Conservation (phyloP, 2,329 filamentous ascomycete species). For the Hymenotorrendiella dingleyae region DNA sequence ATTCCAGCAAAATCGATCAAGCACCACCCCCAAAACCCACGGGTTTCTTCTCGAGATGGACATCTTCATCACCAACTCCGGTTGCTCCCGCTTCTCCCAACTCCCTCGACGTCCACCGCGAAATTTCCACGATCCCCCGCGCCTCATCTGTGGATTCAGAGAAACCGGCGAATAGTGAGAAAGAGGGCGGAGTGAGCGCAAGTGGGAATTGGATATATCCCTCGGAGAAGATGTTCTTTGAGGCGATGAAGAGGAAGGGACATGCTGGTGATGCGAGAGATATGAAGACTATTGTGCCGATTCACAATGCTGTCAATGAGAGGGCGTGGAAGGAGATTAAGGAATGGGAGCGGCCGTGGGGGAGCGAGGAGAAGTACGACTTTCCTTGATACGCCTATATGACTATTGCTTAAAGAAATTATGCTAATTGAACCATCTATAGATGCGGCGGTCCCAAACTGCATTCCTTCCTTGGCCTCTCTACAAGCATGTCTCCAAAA, state of each 20-base stretch:
- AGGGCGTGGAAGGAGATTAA: constrained; percentile 90
- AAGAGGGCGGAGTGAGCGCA: constrained; percentile 62
- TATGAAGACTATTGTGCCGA: constrained; percentile 89
- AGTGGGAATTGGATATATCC: constrained; percentile 96
- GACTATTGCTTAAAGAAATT: neutral
- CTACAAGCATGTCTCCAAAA: constrained; percentile 66
- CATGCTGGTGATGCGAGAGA: constrained; percentile 65
- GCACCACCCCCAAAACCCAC: constrained; percentile 32
- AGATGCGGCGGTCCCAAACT: constrained; percentile 74
- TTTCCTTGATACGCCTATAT: neutral
- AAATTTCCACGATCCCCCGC: constrained; percentile 74
- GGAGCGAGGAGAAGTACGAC: constrained; percentile 49
- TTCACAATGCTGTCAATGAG: constrained; percentile 98
- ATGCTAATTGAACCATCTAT: constrained; percentile 8
- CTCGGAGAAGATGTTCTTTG: constrained; percentile 95
- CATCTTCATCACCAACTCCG: constrained; percentile 7
- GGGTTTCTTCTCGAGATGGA: constrained; percentile 19
- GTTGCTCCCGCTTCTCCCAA: constrained; percentile 4
- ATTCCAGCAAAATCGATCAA: constrained; percentile 31
- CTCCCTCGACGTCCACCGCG: constrained; percentile 59
- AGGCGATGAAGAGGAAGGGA: constrained; percentile 88
- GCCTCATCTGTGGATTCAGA: constrained; percentile 38
- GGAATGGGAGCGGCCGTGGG: constrained; percentile 72
- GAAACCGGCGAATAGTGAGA: constrained; percentile 65
- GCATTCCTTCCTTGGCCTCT: constrained; percentile 74